Base-by-base conservation (phyloP, 2,329 filamentous ascomycete genomes). In the Madurella fahalii region DNA sequence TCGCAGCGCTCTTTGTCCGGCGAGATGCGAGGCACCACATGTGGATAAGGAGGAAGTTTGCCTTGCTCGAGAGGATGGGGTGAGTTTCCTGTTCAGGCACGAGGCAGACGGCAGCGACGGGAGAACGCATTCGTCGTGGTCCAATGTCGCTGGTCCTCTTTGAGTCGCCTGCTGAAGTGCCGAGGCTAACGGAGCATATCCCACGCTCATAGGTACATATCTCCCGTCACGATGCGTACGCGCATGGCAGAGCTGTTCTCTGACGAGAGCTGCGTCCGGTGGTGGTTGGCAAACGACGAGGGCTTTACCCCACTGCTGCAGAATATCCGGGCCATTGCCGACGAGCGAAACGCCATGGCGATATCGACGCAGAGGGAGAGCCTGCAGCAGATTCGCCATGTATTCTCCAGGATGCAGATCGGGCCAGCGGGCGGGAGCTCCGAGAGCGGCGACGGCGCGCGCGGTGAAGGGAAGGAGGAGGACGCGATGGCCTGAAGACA, bases 221-320 rank as follows among this genome's bases (percentile, higher is more conserved):
- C 90, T 62, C 87, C 92, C 1, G 76, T 83, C 31, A 82, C 82
- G 12, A 85, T 93, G 63, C 86, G 93, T 54, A 77, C 74, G 32
- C 85, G 86, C 61, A 87, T 97, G 80, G 84, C 88, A 32, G 80
- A 87, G 45, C 70, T 90, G 20, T 96, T 94, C 78, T 77, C 81
- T 56, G 81, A 89, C 42, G 79, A 83, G 13, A 83, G 85, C 17
- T 83, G 91, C 50, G 82, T 82, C 43, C 79, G 86, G 54, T 96
- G 91, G 90, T 99, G 94, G 94, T 80, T 96, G 2, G 89, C 91
- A 2, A 81, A 94, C 68, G 83, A 90, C 58, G 87, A 93, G 72
- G 84, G 82, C 1, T 88, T 88, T 64, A 86, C 82, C 11, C 81
- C 82, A 0, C 82, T 95, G 41, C 78, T 96, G 51, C 85, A 85